Evolutionary conservation across 768 basidiomycete genomes (phyloP).

Genomic region (Mycena alexandri): DNA sequence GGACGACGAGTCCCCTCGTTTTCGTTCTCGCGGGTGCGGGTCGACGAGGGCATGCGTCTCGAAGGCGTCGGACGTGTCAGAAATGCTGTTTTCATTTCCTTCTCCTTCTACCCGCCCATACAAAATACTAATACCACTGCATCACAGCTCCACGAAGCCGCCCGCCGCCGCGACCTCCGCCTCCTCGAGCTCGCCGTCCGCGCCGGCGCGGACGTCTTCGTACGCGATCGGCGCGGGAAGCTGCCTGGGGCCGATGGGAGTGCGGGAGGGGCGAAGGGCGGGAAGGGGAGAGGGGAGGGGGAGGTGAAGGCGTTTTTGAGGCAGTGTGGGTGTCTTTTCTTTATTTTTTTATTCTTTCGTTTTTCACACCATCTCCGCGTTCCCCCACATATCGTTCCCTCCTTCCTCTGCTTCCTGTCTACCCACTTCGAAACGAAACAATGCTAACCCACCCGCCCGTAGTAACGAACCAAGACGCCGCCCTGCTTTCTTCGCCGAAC

Average conservation of each 20-base stretch:
- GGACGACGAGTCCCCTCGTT: too few species aligned
- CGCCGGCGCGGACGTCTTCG: constrained; percentile 86
- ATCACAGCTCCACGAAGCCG: constrained; percentile 90
- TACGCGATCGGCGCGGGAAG: constrained; percentile 30
- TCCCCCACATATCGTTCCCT: too few species aligned
- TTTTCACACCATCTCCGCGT: constrained; percentile 1
- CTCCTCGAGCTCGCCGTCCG: constrained; percentile 88
- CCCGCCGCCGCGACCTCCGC: constrained; percentile 81
- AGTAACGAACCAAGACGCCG: constrained; percentile 88
- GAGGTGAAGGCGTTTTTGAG: constrained; percentile 87
- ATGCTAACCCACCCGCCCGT: constrained; percentile 16
- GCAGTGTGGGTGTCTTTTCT: constrained; percentile 73
- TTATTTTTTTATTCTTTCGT: neutral
- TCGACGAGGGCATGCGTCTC: too few species aligned
- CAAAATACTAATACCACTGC: constrained; percentile 29
- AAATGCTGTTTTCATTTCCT: too few species aligned
- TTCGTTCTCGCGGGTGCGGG: too few species aligned
- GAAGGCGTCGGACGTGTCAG: too few species aligned
- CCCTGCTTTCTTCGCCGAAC: constrained; percentile 62
- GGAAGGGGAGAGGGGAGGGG: constrained; percentile 80
- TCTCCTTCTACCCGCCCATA: neutral
- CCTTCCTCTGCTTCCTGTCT: neutral
- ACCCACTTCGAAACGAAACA: neutral
- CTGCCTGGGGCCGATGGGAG: constrained; percentile 39
- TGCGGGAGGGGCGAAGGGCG: constrained; percentile 70